Base-by-base conservation (phyloP, 768 basidiomycete genomes). In the Dendrothele bispora region DNA sequence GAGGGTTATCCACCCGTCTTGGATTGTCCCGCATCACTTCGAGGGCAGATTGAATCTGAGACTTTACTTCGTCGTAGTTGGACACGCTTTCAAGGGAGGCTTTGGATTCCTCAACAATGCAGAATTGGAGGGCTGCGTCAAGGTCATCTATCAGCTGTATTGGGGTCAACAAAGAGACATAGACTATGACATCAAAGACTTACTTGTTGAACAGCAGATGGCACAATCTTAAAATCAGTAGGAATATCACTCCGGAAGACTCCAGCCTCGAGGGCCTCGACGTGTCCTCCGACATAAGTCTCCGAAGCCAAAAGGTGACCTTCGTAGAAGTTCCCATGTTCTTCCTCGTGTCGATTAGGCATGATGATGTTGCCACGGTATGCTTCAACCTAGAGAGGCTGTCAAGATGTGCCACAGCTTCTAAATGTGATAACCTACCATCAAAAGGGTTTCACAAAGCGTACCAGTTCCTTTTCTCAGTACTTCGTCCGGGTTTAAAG, bases 261-360 rank as follows among this genome's bases (percentile, higher is more conserved):
- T 3, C 97, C 97, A 18, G 97, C 97, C 67, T 98, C 97, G 15
- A 99, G 71, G 5, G 97, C 97, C 68, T 99, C 97, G 53, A 99
- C 97, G 64, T 98, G 97, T 15, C 97, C 97, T 40, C 97, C 97
- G 36, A 99, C 97, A 58, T 98, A 99, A 0, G 97, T 98, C 66
- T 99, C 97, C 0, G 94, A 94, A 0, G 94, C 88, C 8, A 99
- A 76, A n/a, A 99, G 70, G 69, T 99, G 97, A 0, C 97, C 97
- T 39, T 99, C 89, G 56, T 89, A 93, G 80, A 95, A 94, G 51
- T 84, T 88, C 12, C 93, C 84, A 55, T 95, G 85, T 2, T 83
- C 76, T 46, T 98, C 97, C 66, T 97, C 95, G 61, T 99, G 93
- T 50, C 91, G 78, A 62, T 98, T 98, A 3, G 97, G 97, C 93